A percentile compares a stretch with the other conserved stretches of the same genome.
These are phyloP conservation scores for Irpex sp. DNA, from an alignment of 1,284 basidiomycete species.

Conservation along the genomic window DNA sequence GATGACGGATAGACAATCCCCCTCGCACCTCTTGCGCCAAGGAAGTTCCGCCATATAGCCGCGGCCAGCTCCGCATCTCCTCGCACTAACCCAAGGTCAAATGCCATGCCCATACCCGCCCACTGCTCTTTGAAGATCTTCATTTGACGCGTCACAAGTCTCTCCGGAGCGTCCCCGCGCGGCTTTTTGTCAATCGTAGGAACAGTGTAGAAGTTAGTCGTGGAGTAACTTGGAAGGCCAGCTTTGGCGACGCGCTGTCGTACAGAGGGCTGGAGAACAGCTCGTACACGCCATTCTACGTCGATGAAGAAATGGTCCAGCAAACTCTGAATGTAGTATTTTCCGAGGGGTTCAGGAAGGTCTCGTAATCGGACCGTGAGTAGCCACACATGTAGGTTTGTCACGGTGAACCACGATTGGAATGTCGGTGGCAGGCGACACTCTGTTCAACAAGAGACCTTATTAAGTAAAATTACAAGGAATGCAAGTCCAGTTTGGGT, in stretches of 20 bases:
- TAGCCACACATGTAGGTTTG: slow-evolving; percentile 92
- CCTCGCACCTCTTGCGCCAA: slow-evolving; percentile 72
- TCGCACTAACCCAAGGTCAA: slow-evolving; percentile 77
- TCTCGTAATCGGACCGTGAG: slow-evolving; percentile 86
- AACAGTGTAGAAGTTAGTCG: slow-evolving; percentile 47
- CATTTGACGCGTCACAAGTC: slow-evolving; percentile 88
- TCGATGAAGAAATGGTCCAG: slow-evolving; percentile 97
- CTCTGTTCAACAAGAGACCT: slow-evolving; percentile 41
- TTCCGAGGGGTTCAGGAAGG: slow-evolving; percentile 66
- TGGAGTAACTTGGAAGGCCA: slow-evolving; percentile 25
- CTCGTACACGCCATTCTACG: slow-evolving; percentile 86
- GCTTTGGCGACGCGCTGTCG: slow-evolving; percentile 1
- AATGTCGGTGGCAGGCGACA: slow-evolving; percentile 91
- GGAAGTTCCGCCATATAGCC: slow-evolving; percentile 90
- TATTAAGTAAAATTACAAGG: slow-evolving; percentile 4
- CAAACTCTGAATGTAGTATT: slow-evolving; percentile 73
- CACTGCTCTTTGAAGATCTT: slow-evolving; percentile 91
- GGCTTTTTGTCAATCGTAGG: slow-evolving; percentile 33
- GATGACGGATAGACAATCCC: slow-evolving; percentile 52
- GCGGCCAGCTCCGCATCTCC: slow-evolving; percentile 82
- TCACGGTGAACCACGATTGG: slow-evolving; percentile 96
- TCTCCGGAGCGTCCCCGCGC: slow-evolving; percentile 61
- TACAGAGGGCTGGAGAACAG: slow-evolving; percentile 63
- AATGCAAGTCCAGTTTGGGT: not conserved
- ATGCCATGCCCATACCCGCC: slow-evolving; percentile 77